These are phyloP conservation scores for Paecilomyces dactylethromorphus DNA, from an alignment of 2,329 filamentous ascomycete genomes.

Conservation along the genomic window DNA sequence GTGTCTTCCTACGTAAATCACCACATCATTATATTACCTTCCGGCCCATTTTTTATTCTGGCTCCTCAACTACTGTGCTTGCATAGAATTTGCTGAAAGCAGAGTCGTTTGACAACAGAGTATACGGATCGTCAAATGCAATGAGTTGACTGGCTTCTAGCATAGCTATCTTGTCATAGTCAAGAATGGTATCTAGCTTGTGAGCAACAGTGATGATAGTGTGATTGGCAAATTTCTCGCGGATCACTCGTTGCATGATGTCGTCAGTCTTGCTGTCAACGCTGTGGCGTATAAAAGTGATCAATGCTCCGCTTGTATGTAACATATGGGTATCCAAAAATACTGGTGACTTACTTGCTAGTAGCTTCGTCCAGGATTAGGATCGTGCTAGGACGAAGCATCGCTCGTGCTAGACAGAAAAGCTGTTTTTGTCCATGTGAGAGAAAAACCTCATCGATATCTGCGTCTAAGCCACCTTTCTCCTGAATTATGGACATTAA, in stretches of 20 bases:
- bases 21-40: not conserved
- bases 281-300: slow-evolving; percentile 21
- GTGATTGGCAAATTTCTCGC: slow-evolving; percentile 46
- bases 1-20: no score
- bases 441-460: slow-evolving; percentile 45
- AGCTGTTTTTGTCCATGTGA: slow-evolving; percentile 58
- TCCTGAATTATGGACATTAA: slow-evolving; percentile 29
- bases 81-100: slow-evolving; percentile 29
- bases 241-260: slow-evolving; percentile 51
- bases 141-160: slow-evolving; percentile 29
- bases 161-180: slow-evolving; percentile 32
- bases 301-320: not conserved
- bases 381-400: slow-evolving; percentile 43
- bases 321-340: not conserved
- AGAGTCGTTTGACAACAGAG: slow-evolving; percentile 29
- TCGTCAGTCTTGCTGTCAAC: slow-evolving; percentile 54
- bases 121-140: slow-evolving; percentile 29
- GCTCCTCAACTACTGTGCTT: not conserved
- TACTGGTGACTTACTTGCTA: slow-evolving; percentile 22
- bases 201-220: slow-evolving; percentile 57
- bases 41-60: not conserved
- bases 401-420: slow-evolving; percentile 55
- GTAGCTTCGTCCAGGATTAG: slow-evolving; percentile 39
- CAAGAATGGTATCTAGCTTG: slow-evolving; percentile 43
- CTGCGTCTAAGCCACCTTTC: slow-evolving; percentile 32